Evolutionary conservation across 169 alveolate genomes (phyloP), one percentile per base, ranked within the genome.

Genomic region (Plasmodium falciparum): DNA sequence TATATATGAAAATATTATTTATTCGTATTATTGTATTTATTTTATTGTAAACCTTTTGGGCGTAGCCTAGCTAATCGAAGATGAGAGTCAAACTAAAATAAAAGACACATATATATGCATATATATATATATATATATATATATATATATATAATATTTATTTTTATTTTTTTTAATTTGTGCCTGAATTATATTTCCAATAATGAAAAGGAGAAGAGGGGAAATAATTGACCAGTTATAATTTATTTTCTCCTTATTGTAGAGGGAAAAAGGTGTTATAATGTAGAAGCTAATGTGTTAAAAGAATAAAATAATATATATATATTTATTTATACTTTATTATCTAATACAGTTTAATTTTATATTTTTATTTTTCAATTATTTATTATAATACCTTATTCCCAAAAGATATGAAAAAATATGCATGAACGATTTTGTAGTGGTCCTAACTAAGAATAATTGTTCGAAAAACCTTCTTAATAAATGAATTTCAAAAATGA

Each of bases 381-480:
- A 39, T 56, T 52, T 15, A 49, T 61, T 62, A n/a, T 70, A 89
- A 24, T 73, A 94, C 96, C 95, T 61, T 49, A 92, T 59, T 56
- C 95, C 96, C 58, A 94, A 88, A 11, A 89, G 67, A 58, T 94
- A 94, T 58, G 95, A 94, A 11, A 69, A 62, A 56, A 92, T 62
- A 52, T 94, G 95, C 94, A 94, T 92, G 49, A 62, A 45, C 5
- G 96, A 94, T 22, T 83, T 91, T 15, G 89, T 33, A 7, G 95
- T 92, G 0, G 93, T 86, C 45, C 76, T 86, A 15, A 94, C 92
- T 71, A 94, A 24, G 29, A 73, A 26, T 52, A 83, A 61, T 62
- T 94, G 96, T 72, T 94, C 96, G 6, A 78, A 29, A 65, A 88
- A 88, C 15, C 96, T 73, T 39, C 96, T 74, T 45, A 69, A n/a